Evolutionary conservation across 495 filamentous ascomycete species (phyloP).

Genomic region (Penicillium odoratum): DNA sequence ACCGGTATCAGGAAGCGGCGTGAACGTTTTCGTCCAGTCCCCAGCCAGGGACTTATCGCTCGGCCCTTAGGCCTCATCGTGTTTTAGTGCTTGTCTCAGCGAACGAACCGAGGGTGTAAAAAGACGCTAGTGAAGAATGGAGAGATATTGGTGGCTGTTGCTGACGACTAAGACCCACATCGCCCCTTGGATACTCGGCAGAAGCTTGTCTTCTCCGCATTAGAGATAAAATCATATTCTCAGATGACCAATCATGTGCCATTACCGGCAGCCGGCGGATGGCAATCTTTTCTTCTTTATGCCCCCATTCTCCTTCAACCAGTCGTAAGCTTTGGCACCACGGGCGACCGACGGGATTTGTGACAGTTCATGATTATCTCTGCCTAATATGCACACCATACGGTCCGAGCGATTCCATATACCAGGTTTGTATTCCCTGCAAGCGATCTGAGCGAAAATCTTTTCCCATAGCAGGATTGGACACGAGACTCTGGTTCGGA

Average conservation of each 20-base stretch:
- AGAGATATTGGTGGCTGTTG: constrained; percentile 5
- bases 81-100: constrained; percentile 1
- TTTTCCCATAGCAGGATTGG: not conserved
- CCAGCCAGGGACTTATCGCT: constrained; percentile 2
- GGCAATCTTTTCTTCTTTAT: not conserved
- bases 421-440: not conserved
- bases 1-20: not conserved
- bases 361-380: not conserved
- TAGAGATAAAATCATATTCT: not conserved
- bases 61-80: not conserved
- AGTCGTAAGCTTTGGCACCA: not conserved
- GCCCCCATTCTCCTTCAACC: not conserved
- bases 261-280: not conserved
- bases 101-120: not conserved
- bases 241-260: not conserved
- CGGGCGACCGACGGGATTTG: constrained; percentile 1
- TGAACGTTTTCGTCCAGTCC: not conserved
- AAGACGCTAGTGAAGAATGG: not conserved
- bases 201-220: constrained; percentile 17
- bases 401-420: not conserved
- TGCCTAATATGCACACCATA: not conserved
- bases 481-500: not conserved
- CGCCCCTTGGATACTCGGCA: constrained; percentile 7
- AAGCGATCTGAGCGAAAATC: not conserved
- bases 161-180: constrained; percentile 7